These are phyloP conservation scores for Laburnicola sp. DNA, from an alignment of 2,329 filamentous ascomycete species.

Conservation along the genomic window DNA sequence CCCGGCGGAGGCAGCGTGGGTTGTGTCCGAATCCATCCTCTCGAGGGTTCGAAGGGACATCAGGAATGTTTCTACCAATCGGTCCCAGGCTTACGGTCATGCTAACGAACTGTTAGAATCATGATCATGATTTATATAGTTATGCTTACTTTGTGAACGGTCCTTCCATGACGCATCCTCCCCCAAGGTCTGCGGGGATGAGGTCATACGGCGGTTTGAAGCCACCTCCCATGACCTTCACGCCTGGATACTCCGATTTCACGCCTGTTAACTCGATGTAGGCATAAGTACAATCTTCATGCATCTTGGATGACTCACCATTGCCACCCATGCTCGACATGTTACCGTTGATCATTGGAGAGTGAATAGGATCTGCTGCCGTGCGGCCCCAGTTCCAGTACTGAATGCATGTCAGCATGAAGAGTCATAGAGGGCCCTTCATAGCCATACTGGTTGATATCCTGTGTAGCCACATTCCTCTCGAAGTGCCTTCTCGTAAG, in stretches of 20 bases:
- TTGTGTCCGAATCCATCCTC: conserved; percentile 28
- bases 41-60: conserved; percentile 33
- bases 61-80: conserved; percentile 40
- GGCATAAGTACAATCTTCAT: too few species aligned
- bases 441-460: conserved; percentile 31
- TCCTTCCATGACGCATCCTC: conserved; percentile 56
- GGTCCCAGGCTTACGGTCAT: conserved; percentile 51
- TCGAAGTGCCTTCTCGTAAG: conserved; percentile 44
- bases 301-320: conserved; percentile 27
- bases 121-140: neutral
- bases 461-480: conserved; percentile 46
- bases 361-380: conserved; percentile 36
- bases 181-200: conserved; percentile 54
- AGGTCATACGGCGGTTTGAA: conserved; percentile 28
- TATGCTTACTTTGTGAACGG: conserved; percentile 50
- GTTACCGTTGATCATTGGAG: conserved; percentile 59
- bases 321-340: conserved; percentile 52
- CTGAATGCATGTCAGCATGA: conserved; percentile 3
- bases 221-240: conserved; percentile 9
- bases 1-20: conserved; percentile 42
- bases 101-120: conserved; percentile 2
- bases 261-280: neutral
- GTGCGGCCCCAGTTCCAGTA: conserved; percentile 31
- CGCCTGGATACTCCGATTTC: conserved; percentile 20
- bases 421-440: neutral